Evolutionary conservation across 140 eudicot species (phyloP).

Genomic region (Anethum foeniculum): DNA sequence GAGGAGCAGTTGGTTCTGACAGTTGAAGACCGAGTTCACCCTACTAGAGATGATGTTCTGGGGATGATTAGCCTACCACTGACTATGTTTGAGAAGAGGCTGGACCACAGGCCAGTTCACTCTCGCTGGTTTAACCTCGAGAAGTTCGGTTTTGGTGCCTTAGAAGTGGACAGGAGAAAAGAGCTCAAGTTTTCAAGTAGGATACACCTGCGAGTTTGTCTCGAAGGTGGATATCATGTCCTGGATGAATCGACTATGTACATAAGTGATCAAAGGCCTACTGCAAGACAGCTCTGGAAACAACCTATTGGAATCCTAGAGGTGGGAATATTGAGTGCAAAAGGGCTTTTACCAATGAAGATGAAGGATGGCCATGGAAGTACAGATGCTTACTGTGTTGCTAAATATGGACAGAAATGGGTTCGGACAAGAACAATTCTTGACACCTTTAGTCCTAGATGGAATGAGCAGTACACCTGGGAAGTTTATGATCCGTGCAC

Average conservation of each 20-base stretch:
- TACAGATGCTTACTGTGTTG: conserved; percentile 13
- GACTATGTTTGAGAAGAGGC: neutral
- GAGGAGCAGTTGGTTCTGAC: conserved; percentile 5
- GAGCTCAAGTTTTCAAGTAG: conserved; percentile 3
- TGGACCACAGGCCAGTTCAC: conserved; percentile 1
- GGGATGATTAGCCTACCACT: neutral
- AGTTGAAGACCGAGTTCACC: conserved; percentile 5
- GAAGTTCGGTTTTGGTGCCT: neutral
- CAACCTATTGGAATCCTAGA: conserved; percentile 1
- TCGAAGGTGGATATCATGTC: conserved; percentile 7
- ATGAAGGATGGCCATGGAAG: conserved; percentile 2
- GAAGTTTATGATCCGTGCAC: conserved; percentile 13
- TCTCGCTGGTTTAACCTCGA: conserved; percentile 9
- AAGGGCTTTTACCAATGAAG: conserved; percentile 4
- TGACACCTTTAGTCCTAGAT: neutral
- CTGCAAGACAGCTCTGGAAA: conserved; percentile 13
- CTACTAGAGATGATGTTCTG: conserved; percentile 6
- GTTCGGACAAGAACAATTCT: conserved; percentile 5
- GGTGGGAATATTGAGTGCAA: conserved; percentile 6
- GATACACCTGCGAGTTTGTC: conserved; percentile 6
- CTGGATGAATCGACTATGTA: conserved; percentile 5
- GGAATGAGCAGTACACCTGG: conserved; percentile 14
- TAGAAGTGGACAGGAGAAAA: conserved; percentile 4
- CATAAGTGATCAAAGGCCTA: conserved; percentile 4
- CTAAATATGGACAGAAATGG: conserved; percentile 12